Conservation (phyloP, 2,329 filamentous ascomycete genomes). For the Periconia sp. region DNA sequence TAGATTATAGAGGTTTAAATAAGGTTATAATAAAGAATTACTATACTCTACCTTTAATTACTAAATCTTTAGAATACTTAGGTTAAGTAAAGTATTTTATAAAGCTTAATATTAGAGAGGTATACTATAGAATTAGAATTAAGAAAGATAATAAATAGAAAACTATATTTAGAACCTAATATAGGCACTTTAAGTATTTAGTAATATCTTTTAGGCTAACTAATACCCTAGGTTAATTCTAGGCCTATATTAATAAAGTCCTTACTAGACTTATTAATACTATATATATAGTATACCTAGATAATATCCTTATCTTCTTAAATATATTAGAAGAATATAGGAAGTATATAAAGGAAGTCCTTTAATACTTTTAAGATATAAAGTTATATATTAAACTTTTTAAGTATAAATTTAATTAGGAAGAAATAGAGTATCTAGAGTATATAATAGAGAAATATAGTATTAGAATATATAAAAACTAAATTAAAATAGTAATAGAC, state of each 20-base stretch:
- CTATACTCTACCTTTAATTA: background rate
- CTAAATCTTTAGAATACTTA: background rate
- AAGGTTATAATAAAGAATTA: constrained; percentile 2
- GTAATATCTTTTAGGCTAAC: constrained; percentile 5
- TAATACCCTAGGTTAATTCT: constrained; percentile 1
- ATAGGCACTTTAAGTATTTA: background rate
- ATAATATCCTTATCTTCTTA: constrained; percentile 28
- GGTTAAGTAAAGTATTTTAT: background rate
- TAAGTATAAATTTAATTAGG: constrained; percentile 40
- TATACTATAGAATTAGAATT: background rate
- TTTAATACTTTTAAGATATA: constrained; percentile 21
- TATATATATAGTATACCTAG: constrained; percentile 16
- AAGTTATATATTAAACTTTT: constrained; percentile 23
- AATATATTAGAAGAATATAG: constrained; percentile 25
- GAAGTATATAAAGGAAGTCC: constrained; percentile 28
- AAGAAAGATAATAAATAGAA: background rate
- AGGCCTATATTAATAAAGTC: constrained; percentile 2
- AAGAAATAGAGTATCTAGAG: constrained; percentile 35
- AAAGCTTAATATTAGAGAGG: constrained; percentile 1
- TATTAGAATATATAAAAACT: constrained; percentile 31
- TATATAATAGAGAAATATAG: constrained; percentile 31
- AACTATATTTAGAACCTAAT: background rate
- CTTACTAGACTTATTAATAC: constrained; percentile 4
- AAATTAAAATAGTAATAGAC: constrained; percentile 29
- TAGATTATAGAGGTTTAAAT: constrained; percentile 7